Evolutionary conservation across 495 filamentous ascomycete species (phyloP).

Genomic region (Penicillium goetzii): DNA sequence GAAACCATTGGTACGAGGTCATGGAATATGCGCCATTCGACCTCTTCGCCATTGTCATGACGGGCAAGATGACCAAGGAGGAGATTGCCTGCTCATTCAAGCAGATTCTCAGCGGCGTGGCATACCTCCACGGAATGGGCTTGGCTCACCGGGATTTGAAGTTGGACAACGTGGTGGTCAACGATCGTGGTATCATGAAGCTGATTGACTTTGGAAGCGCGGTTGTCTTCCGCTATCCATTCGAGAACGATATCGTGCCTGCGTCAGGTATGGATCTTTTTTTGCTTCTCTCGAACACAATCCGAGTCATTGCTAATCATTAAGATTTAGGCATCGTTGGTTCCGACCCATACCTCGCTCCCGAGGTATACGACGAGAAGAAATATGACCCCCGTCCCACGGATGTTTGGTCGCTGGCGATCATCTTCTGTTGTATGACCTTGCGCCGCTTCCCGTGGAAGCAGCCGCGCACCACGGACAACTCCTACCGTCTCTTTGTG

Average conservation of each 20-base stretch:
- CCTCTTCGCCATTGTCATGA: slow-evolving; percentile 98
- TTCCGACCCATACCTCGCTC: slow-evolving; percentile 95
- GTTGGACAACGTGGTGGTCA: slow-evolving; percentile 97
- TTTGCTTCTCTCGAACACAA: no score
- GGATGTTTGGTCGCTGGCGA: slow-evolving; percentile 97
- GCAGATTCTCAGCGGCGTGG: slow-evolving; percentile 94
- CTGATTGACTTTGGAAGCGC: slow-evolving; percentile 99
- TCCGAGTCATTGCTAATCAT: slow-evolving; percentile 7
- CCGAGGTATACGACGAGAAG: slow-evolving; percentile 92
- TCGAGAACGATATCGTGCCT: slow-evolving; percentile 86
- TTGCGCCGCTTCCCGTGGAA: slow-evolving; percentile 97
- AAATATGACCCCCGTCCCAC: slow-evolving; percentile 94
- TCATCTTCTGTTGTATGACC: slow-evolving; percentile 99
- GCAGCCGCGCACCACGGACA: slow-evolving; percentile 86
- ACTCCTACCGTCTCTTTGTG: slow-evolving; percentile 91
- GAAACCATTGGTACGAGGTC: slow-evolving; percentile 94
- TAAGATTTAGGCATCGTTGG: slow-evolving; percentile 79
- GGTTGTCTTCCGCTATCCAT: slow-evolving; percentile 95
- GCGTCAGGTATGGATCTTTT: slow-evolving; percentile 71
- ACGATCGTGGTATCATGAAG: slow-evolving; percentile 98
- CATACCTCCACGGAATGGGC: slow-evolving; percentile 96
- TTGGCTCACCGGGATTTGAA: slow-evolving; percentile 96
- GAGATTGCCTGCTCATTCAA: slow-evolving; percentile 90
- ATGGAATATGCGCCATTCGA: slow-evolving; percentile 99
- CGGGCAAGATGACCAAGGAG: slow-evolving; percentile 92